Evolutionary conservation across 495 filamentous ascomycete genomes (phyloP), one percentile per base, ranked within the genome.

Genomic region (Annulohypoxylon nitens): DNA sequence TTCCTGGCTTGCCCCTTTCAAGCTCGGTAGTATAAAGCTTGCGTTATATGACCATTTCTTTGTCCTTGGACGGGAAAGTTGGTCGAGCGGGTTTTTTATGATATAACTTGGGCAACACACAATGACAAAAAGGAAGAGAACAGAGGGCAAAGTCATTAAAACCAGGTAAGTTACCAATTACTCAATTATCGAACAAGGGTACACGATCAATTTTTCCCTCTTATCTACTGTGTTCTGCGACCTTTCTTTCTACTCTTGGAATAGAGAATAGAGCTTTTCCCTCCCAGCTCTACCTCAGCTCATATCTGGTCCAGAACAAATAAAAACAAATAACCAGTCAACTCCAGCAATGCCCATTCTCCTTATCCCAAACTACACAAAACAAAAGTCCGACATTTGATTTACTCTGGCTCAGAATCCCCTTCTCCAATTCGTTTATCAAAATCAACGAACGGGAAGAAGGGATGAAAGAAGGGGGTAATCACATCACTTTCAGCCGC

Each of bases 31-130:
- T 12, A 26, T 23, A 43, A 45, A 55, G 54, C 61, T 74, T 55
- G 45, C 69, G 23, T 74, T 55, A 61, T 54, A 20, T 51, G 48
- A 41, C 33, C 37, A 47, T 63, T 63, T 53, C 72, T 75, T 75
- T 75, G 72, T 70, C 63, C 67, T 68, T 68, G 58, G 33, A 20
- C 37, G 61, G 39, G 54, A 14, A 57, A 33, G 25, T 16, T 14
- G 70, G 36, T 73, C 65, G 64, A 67, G 45, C 64, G 37, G 30
- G 37, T 7, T 60, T 67, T 26, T 53, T 50, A 25, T 62, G 53
- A 57, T 58, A 30, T 51, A 33, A 66, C 69, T 62, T 71, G 51
- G 47, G 20, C 39, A 9, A 53, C n/a, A 58, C 37, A 62, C 48
- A 66, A 61, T 66, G 62, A 66, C 58, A 50, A 55, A n/a, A 57